Base-by-base conservation (phyloP, 495 filamentous ascomycete species). In the Hamigera avellanea region DNA sequence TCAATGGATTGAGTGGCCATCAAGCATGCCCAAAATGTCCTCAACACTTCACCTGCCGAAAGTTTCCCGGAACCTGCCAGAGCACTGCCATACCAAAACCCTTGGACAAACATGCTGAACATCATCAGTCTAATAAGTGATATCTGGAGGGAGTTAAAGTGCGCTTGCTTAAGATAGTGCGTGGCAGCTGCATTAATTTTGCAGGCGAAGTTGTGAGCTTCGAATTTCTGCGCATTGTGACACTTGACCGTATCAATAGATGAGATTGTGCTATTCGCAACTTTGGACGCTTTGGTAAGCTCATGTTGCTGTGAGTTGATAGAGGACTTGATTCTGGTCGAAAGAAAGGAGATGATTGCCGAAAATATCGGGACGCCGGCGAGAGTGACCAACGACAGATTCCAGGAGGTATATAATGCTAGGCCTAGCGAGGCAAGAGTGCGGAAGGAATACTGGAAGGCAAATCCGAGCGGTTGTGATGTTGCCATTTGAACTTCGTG, bases 161-260 rank as follows among this genome's bases (percentile, higher is more conserved):
- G 60, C 2, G 80, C 83, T 49, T 89, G 83, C 25, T 65, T 56
- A 14, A 75, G 54, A 52, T 88, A 95, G 28, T 70, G 70, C 15
- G 53, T 53, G 18, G 76, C 77, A 1, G 86, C 81, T 15, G 54
- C 45, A 31, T 63, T 59, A 17, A 86, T 75, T 0, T 67, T 66
- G 9, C 40, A 54, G 3, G 62, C 49, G 54, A 86, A 95, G 42
- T 75, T 75, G 47, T 66, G 67, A 1, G 69, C 55, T 51, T 93
- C 89, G 13, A 76, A 64, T 12, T 72, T 66, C 45, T 86, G 72
- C 1, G 78, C 85, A 50, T 94, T 93, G 61, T 82, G 83, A 23
- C 72, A 80, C 53, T 95, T 96, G 46, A 96, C 86, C 0, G 83
- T 76, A 39, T 93, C 86, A 31, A 98, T 89, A 3, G 73, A 73